phyloP scores from a whole-genome alignment of 106 monocot genomes.

The Xerophyta viscosa region DNA sequence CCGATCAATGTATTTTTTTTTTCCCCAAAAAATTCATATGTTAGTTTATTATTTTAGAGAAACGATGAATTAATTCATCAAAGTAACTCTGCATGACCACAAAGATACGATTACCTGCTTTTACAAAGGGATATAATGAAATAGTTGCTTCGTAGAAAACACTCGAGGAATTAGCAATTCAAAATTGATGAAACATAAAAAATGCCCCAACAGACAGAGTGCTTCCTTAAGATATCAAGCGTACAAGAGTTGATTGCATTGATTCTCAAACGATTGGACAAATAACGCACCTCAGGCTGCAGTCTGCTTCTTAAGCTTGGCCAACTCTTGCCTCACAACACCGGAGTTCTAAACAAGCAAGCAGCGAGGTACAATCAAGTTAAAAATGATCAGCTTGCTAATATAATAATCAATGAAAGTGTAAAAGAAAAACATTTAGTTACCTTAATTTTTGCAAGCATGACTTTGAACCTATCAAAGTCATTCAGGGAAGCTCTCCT shows the following conservation, averaged over 20 bases:
- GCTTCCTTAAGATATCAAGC: too few species aligned
- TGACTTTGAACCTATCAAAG: conserved; percentile 74
- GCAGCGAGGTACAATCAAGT: not conserved
- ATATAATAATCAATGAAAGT: not conserved
- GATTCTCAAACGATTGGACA: not conserved
- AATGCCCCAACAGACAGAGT: too few species aligned
- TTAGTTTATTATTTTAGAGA: too few species aligned
- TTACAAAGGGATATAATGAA: too few species aligned
- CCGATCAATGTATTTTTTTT: too few species aligned
- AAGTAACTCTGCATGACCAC: too few species aligned
- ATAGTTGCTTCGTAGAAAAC: too few species aligned
- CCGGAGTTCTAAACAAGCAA: conserved; percentile 21
- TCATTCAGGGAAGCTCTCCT: conserved; percentile 74
- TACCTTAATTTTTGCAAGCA: conserved; percentile 47
- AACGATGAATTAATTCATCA: too few species aligned
- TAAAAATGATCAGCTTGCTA: not conserved
- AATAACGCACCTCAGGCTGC: not conserved
- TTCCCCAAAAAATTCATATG: too few species aligned
- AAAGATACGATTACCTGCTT: too few species aligned
- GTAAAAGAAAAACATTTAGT: not conserved
- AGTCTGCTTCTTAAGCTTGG: conserved; percentile 35
- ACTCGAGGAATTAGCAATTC: not conserved
- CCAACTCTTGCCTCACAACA: conserved; percentile 35
- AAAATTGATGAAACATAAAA: too few species aligned
- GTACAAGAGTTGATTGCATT: too few species aligned